These are phyloP conservation scores for Euryodendron excelsum DNA, from an alignment of 148 eudicot genomes.

Conservation along the genomic window DNA sequence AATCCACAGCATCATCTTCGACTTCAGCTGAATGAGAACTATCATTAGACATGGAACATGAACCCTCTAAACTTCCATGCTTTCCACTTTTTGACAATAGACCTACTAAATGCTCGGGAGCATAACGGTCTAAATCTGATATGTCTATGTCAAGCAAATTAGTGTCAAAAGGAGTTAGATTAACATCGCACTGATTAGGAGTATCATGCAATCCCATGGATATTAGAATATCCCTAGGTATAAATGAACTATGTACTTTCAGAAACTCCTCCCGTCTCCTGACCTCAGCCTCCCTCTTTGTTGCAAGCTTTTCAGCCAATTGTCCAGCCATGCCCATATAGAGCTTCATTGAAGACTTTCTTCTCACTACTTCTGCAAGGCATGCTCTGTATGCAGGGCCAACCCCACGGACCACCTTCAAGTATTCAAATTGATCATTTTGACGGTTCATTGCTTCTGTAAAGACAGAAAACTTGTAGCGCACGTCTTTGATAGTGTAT, in stretches of 20 bases:
- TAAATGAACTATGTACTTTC: slow-evolving; percentile 62
- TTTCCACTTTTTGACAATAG: slow-evolving; percentile 51
- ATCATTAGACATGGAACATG: slow-evolving; percentile 45
- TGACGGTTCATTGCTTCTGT: slow-evolving; percentile 92
- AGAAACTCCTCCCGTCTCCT: slow-evolving; percentile 82
- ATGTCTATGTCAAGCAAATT: slow-evolving; percentile 83
- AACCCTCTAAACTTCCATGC: slow-evolving; percentile 52
- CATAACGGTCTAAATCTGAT: slow-evolving; percentile 76
- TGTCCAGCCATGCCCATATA: slow-evolving; percentile 99
- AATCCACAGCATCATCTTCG: slow-evolving; percentile 40
- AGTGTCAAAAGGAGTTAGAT: slow-evolving; percentile 82
- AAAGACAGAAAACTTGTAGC: slow-evolving; percentile 83
- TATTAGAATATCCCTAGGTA: slow-evolving; percentile 75
- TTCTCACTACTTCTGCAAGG: slow-evolving; percentile 87
- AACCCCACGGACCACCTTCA: slow-evolving; percentile 73
- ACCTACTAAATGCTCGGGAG: slow-evolving; percentile 79
- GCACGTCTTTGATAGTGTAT: slow-evolving; percentile 75
- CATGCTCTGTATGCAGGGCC: slow-evolving; percentile 87
- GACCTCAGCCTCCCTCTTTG: slow-evolving; percentile 80
- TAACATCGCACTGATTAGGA: slow-evolving; percentile 89
- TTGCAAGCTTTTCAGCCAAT: slow-evolving; percentile 94
- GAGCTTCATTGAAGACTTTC: slow-evolving; percentile 94
- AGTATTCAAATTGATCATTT: slow-evolving; percentile 70
- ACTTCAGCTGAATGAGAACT: slow-evolving; percentile 46
- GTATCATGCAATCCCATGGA: slow-evolving; percentile 92